Evolutionary conservation across 1,139 yeast genomes (phyloP), one percentile per base, ranked within the genome.

Genomic region (Blastobotrys capitulatus): DNA sequence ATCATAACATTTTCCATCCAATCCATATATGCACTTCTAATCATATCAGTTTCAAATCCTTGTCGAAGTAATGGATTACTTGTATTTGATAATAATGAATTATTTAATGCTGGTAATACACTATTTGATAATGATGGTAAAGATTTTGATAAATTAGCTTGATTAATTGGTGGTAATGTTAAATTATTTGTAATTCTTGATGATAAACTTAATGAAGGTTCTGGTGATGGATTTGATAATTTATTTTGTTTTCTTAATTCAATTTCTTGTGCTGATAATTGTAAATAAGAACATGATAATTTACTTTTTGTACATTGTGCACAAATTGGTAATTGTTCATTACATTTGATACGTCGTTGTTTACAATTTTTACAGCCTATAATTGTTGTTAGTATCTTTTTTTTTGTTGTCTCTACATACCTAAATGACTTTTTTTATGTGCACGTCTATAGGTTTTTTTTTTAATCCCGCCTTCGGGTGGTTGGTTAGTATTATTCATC

Each of bases 321-420:
- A 59, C 87, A 82, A 34, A 75, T 71, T 0, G 86, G 86, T 31
- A 80, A 68, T 50, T 75, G 73, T 61, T 82, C 87, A 64, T 82
- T 86, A 65, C 87, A 82, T 60, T 82, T 82, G 61, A 82, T 80
- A 52, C 86, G 69, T 53, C 86, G 73, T 57, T 78, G 75, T 58
- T 82, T 80, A 66, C 87, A 82, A 37, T 83, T 80, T 5, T 81
- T 80, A 66, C 87, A 82, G 31, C 83, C 82, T 49, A 50, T 39
- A 34, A 46, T 2, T 5, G 7, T 4, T 38, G 36, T 32, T 32
- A 32, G 36, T 7, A 4, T 32, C 6, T 32, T 32, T 15, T 32
- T 32, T 32, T 32, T 32, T 18, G 6, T 32, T 32, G 4, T 18
- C 36, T 32, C 13, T 25, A 46, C 57, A 38, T 48, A 22, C 71